phyloP scores from a whole-genome alignment of 1,284 basidiomycete genomes.

The Microbotryum intermedium region DNA sequence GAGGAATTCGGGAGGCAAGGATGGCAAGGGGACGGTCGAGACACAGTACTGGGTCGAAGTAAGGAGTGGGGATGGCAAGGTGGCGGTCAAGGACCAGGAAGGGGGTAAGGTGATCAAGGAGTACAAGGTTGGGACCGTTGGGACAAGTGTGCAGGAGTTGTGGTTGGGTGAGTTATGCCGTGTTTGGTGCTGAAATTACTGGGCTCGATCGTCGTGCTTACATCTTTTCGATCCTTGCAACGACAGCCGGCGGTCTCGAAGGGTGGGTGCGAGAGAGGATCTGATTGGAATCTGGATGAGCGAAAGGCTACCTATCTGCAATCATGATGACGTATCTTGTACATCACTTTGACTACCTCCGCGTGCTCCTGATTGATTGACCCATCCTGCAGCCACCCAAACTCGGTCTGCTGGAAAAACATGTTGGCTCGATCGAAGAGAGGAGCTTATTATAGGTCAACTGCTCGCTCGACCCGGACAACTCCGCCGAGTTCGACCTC shows the following conservation, averaged over 20 bases:
- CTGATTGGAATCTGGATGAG: constrained; percentile 31
- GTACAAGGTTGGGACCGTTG: constrained; percentile 67
- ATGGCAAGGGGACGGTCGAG: constrained; percentile 72
- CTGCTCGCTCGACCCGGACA: no score
- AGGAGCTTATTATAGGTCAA: no score
- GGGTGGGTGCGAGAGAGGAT: constrained; percentile 47
- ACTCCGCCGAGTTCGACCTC: no score
- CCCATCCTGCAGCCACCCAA: no score
- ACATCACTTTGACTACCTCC: no score
- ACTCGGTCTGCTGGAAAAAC: no score
- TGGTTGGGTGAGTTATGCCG: constrained; percentile 38
- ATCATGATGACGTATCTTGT: no score
- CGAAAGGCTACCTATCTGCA: no score
- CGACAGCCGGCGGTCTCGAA: constrained; percentile 46
- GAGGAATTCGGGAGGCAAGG: constrained; percentile 63
- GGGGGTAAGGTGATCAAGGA: constrained; percentile 45
- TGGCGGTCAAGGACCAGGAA: constrained; percentile 49
- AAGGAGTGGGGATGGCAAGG: constrained; percentile 56
- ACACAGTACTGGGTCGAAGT: constrained; percentile 59
- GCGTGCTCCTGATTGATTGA: no score
- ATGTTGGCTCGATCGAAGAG: no score
- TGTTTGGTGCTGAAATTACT: neutral
- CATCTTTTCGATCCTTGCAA: neutral
- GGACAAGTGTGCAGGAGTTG: constrained; percentile 84
- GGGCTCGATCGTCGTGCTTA: no score